These are phyloP conservation scores for Euphorbia peplus DNA, from an alignment of 345 rosid species.

Conservation along the genomic window DNA sequence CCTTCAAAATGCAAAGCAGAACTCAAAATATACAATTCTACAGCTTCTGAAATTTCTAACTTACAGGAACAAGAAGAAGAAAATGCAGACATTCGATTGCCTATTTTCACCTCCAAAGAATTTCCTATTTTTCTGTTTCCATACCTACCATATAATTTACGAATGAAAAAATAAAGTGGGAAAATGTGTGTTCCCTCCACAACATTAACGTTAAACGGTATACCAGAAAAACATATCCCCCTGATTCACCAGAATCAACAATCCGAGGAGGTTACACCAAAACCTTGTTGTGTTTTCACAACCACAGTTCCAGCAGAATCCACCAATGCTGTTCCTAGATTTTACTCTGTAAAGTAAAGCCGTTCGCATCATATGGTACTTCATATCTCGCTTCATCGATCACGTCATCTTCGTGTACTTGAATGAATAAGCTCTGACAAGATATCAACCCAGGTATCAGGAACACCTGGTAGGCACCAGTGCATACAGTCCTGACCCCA, in stretches of 20 bases:
- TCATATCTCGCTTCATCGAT: slow-evolving; percentile 7
- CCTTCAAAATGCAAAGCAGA: too few relatives aligned
- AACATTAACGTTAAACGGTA: too few relatives aligned
- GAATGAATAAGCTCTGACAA: slow-evolving; percentile 48
- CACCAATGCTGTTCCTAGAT: not conserved
- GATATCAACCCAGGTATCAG: slow-evolving; percentile 91
- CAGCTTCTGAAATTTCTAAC: not conserved
- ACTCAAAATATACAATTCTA: not conserved
- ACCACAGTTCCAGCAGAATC: not conserved
- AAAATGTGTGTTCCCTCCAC: too few relatives aligned
- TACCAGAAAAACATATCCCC: too few relatives aligned
- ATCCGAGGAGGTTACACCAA: not conserved
- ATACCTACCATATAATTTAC: not conserved
- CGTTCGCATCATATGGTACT: not conserved
- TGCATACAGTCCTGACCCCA: slow-evolving; percentile 99
- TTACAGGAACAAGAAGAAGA: not conserved
- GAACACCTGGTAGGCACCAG: slow-evolving; percentile 97
- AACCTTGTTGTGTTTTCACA: not conserved
- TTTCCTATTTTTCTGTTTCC: not conserved
- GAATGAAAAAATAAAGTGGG: too few relatives aligned
- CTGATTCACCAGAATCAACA: not conserved
- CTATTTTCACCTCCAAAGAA: slow-evolving; percentile 1
- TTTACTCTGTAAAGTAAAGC: slow-evolving; percentile 1
- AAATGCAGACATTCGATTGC: not conserved
- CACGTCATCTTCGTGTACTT: slow-evolving; percentile 26